Percentiles rank a stretch among this genome's conserved stretches.
Conservation (phyloP, 2,329 filamentous ascomycete species). For the Aphanoascus verrucosus region DNA sequence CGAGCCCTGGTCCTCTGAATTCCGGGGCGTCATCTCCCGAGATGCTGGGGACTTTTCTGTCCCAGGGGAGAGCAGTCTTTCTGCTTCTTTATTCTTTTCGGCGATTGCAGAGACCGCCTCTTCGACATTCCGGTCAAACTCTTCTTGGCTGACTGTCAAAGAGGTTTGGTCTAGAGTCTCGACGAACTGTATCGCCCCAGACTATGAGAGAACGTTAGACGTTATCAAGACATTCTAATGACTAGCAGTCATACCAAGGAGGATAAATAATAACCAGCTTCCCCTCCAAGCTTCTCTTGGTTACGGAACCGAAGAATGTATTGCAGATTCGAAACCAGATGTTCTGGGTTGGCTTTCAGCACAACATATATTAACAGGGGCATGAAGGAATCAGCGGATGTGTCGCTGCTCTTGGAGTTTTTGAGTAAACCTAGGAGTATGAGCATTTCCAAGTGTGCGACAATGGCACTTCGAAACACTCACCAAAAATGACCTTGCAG, state of each 20-base stretch:
- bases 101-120: conserved; percentile 90
- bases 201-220: conserved; percentile 21
- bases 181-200: conserved; percentile 85
- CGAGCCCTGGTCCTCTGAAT: conserved; percentile 50
- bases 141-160: conserved; percentile 83
- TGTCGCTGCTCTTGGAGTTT: conserved; percentile 75
- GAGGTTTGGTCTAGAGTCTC: conserved; percentile 92
- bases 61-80: conserved; percentile 32
- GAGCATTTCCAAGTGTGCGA: conserved; percentile 15
- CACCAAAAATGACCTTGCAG: conserved; percentile 98
- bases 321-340: conserved; percentile 93
- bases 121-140: conserved; percentile 95
- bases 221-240: conserved; percentile 8
- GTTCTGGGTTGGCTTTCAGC: conserved; percentile 84
- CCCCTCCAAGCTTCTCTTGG: conserved; percentile 92
- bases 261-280: conserved; percentile 95
- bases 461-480: conserved; percentile 20
- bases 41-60: conserved; percentile 42
- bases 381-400: conserved; percentile 92
- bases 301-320: conserved; percentile 96
- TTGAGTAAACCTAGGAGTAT: conserved; percentile 58
- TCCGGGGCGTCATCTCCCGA: conserved; percentile 49
- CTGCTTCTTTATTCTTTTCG: conserved; percentile 62
- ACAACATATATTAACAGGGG: conserved; percentile 92
- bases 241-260: conserved; percentile 54